A percentile compares a stretch with the other conserved stretches of the same genome.
These are phyloP conservation scores for Pulicaria dysenterica DNA, from an alignment of 129 eudicot genomes.

Conservation along the genomic window DNA sequence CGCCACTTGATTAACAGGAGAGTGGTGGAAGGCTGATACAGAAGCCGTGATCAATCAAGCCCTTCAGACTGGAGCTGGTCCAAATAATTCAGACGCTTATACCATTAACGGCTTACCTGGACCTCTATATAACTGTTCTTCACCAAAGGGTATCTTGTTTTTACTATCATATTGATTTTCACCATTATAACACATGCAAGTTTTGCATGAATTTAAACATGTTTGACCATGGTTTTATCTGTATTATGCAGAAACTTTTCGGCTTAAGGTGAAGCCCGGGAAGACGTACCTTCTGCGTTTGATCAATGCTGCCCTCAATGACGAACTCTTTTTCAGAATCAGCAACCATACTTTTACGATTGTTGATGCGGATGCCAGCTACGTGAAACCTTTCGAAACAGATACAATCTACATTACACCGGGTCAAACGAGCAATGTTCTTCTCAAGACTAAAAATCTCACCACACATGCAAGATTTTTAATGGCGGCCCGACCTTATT, in stretches of 20 bases:
- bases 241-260: conserved; percentile 40
- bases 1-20: conserved; percentile 39
- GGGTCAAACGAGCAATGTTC: conserved; percentile 52
- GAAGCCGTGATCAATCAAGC: conserved; percentile 77
- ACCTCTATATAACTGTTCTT: conserved; percentile 67
- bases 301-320: conserved; percentile 50
- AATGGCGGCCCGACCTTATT: conserved; percentile 48
- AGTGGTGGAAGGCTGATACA: conserved; percentile 72
- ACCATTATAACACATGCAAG: no score
- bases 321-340: conserved; percentile 47
- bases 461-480: conserved; percentile 31
- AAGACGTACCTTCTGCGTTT: conserved; percentile 43
- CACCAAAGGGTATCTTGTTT: conserved; percentile 15
- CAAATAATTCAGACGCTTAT: conserved; percentile 64
- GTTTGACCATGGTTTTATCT: neutral
- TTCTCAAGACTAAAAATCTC: conserved; percentile 41
- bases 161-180: neutral
- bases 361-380: conserved; percentile 47
- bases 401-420: conserved; percentile 40
- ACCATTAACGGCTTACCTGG: conserved; percentile 74
- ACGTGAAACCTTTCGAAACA: conserved; percentile 46
- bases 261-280: conserved; percentile 44
- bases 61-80: conserved; percentile 67
- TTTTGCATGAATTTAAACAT: no score
- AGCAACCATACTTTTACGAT: conserved; percentile 57